These are phyloP conservation scores for Tribonema minus DNA, from an alignment of 108 stramenopile species.

Conservation along the genomic window DNA sequence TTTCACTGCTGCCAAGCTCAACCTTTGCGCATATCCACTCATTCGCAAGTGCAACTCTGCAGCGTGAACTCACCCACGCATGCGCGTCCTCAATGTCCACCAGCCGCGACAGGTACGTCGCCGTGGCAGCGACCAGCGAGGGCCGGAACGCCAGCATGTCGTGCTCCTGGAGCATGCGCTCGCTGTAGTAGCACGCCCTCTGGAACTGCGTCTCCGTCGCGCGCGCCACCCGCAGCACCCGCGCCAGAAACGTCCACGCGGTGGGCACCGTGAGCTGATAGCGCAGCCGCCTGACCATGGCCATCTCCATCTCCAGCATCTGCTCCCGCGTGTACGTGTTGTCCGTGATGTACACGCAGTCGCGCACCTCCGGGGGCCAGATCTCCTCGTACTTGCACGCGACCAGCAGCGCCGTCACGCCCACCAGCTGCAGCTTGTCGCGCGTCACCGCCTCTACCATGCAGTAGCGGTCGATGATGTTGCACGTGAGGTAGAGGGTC, in stretches of 20 bases:
- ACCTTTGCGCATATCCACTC: too few relatives aligned
- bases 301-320: slow-evolving; percentile 47
- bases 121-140: slow-evolving; percentile 39
- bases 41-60: too few relatives aligned
- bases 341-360: slow-evolving; percentile 58
- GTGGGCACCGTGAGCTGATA: slow-evolving; percentile 51
- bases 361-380: slow-evolving; percentile 49
- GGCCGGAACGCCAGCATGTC: slow-evolving; percentile 43
- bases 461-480: slow-evolving; percentile 57
- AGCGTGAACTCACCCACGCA: too few relatives aligned
- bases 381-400: slow-evolving; percentile 61
- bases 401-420: slow-evolving; percentile 52
- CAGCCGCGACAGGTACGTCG: slow-evolving; percentile 34
- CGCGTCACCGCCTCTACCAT: slow-evolving; percentile 43
- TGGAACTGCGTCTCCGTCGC: slow-evolving; percentile 24
- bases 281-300: slow-evolving; percentile 31
- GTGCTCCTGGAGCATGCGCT: slow-evolving; percentile 49
- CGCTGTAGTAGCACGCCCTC: slow-evolving; percentile 48
- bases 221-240: slow-evolving; percentile 45
- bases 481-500: slow-evolving; percentile 54
- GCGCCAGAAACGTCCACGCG: slow-evolving; percentile 38
- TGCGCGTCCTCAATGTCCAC: slow-evolving; percentile 4
- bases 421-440: slow-evolving; percentile 52
- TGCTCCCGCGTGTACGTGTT: slow-evolving; percentile 52
- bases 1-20: too few relatives aligned